Evolutionary conservation across 768 basidiomycete species (phyloP).

Genomic region (Termitomyces sp.): DNA sequence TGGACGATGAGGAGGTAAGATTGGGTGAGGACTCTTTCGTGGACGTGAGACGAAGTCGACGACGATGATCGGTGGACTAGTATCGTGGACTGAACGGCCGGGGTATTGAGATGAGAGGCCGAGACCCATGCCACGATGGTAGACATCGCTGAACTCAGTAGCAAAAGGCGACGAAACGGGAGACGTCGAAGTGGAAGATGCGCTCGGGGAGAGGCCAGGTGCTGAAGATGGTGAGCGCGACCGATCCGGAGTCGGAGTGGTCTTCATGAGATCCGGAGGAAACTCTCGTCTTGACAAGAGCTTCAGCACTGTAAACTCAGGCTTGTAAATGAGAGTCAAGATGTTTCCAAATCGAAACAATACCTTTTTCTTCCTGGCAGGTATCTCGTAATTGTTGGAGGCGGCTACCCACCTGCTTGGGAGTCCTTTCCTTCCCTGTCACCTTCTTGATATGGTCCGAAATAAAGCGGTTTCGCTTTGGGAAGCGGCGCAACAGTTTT

Average conservation of each 20-base stretch:
- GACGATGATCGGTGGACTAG: conserved; percentile 5
- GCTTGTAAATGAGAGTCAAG: not conserved
- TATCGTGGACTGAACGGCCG: not conserved
- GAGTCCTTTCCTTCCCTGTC: conserved; percentile 53
- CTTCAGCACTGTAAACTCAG: conserved; percentile 14
- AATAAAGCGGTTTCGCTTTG: conserved; percentile 63
- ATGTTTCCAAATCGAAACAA: conserved; percentile 18
- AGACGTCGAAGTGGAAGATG: conserved; percentile 10
- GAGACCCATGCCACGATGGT: not conserved
- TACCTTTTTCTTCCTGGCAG: conserved; percentile 49
- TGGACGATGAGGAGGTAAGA: not conserved
- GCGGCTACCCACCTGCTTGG: conserved; percentile 69
- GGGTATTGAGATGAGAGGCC: conserved; percentile 1
- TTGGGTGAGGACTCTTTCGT: not conserved
- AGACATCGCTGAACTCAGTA: conserved; percentile 8
- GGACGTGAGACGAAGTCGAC: conserved; percentile 10
- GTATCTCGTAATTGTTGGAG: conserved; percentile 66
- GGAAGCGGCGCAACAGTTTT: conserved; percentile 52
- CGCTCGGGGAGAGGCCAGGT: conserved; percentile 3
- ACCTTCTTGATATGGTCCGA: conserved; percentile 53
- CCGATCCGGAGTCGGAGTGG: not conserved
- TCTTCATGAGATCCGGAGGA: conserved; percentile 4
- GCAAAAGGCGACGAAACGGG: conserved; percentile 10
- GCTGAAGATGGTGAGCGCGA: conserved; percentile 8
- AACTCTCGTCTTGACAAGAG: conserved; percentile 19